These are phyloP conservation scores for Epipyxis sp. DNA, from an alignment of 108 stramenopile species.

Conservation along the genomic window DNA sequence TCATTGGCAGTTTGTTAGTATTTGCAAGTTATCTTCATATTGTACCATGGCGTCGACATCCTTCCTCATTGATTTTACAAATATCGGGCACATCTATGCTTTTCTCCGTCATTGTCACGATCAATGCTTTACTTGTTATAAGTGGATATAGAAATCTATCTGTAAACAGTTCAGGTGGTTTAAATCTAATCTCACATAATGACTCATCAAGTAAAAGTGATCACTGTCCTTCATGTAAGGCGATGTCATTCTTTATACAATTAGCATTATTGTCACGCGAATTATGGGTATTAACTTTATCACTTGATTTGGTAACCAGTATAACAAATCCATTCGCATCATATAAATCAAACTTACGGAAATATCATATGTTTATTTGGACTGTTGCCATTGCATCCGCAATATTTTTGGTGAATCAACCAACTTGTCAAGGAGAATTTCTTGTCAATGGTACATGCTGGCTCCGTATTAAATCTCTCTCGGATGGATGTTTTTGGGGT, in stretches of 20 bases:
- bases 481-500: slow-evolving; percentile 13
- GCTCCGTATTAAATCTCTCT: not conserved
- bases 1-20: not conserved
- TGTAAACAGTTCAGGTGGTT: not conserved
- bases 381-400: not conserved
- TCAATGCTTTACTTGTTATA: not conserved
- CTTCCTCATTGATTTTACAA: not conserved
- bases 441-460: slow-evolving; percentile 22
- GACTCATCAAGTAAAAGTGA: not conserved
- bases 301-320: slow-evolving; percentile 1
- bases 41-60: slow-evolving; percentile 16
- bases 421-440: slow-evolving; percentile 23
- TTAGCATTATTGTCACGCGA: slow-evolving; percentile 10
- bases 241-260: slow-evolving; percentile 22
- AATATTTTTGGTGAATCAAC: not conserved
- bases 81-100: not conserved
- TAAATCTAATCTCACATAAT: not conserved
- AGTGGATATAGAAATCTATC: not conserved
- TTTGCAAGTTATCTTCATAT: not conserved
- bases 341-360: not conserved
- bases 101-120: not conserved
- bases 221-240: not conserved
- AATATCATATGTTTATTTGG: slow-evolving; percentile 23
- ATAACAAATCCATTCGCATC: slow-evolving; percentile 27
- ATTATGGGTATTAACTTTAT: slow-evolving; percentile 6